Base-by-base conservation (phyloP, 257 asterid genomes). In the Ilex aquifolium region DNA sequence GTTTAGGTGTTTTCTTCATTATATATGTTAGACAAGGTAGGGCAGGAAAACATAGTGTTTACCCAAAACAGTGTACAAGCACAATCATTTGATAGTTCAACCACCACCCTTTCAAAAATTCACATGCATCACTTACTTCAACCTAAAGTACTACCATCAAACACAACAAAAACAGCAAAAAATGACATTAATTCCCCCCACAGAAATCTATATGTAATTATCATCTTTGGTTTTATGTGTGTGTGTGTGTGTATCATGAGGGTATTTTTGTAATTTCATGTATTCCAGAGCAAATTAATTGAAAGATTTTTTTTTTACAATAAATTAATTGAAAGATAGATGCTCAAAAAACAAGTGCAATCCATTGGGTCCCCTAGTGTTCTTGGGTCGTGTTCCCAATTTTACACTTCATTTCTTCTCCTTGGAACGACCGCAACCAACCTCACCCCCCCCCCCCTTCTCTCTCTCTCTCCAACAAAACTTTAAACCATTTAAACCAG, bases 361-460 rank as follows among this genome's bases (percentile, higher is more conserved):
- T 77, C 68, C 63, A 69, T 54, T 73, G 83, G 90, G 90, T 66
- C 90, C 88, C 88, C 75, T 66, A 73, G 77, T 80, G 82, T 78
- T 71, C 78, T 81, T 69, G 71, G 75, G 80, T 85, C 80, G 69
- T 81, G 78, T 81, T 83, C 83, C 80, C 67, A 76, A 12, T 72
- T 81, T 63, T 65, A 66, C 79, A 69, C 77, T 74, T 59, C 53
- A 80, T 79, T 67, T 74, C 79, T 66, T 76, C 76, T 64, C 75
- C 71, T 81, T 69, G 80, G 74, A 81, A 79, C 72, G 72, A 78
- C 88, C 85, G 80, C 81, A 82, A 78, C 82, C 72, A 53, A 51
- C 71, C 76, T 78, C 74, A 72, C 65, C 69, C 0, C 50, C 13
- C 39, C 65, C 51, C 49, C 40, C 30, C 30, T n/a, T 52, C 40